Evolutionary conservation across 2,329 filamentous ascomycete genomes (phyloP).

Genomic region (Cordyceps cicadae): DNA sequence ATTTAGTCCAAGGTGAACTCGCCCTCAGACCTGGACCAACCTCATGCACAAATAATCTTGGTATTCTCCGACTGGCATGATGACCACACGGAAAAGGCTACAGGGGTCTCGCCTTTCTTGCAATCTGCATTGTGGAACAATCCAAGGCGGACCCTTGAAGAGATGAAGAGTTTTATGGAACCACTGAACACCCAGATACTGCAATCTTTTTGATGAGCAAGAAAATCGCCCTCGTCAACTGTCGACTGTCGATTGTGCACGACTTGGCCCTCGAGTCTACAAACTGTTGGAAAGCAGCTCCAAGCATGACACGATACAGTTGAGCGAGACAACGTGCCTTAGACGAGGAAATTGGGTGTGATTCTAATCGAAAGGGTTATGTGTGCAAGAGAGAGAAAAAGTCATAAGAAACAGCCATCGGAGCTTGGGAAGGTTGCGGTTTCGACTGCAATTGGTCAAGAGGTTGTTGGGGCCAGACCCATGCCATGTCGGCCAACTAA

Average conservation of each 20-base stretch:
- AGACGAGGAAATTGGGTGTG: too few relatives aligned
- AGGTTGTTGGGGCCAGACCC: neutral
- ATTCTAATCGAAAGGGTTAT: too few relatives aligned
- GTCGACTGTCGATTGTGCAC: neutral
- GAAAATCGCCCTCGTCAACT: too few relatives aligned
- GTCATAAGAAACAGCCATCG: too few relatives aligned
- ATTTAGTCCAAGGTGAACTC: neutral
- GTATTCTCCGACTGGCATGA: neutral
- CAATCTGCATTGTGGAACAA: neutral
- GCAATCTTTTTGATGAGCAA: neutral
- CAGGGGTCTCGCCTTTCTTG: neutral
- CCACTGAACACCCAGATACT: neutral
- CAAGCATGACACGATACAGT: too few relatives aligned
- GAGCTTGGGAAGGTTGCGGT: neutral
- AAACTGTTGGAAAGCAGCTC: too few relatives aligned
- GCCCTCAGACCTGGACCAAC: neutral
- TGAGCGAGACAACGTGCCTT: too few relatives aligned
- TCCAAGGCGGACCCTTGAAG: neutral
- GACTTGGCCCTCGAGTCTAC: too few relatives aligned
- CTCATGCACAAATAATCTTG: neutral
- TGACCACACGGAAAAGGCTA: neutral
- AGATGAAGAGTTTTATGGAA: neutral
- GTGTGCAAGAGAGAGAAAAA: too few relatives aligned
- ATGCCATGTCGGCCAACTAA: neutral
- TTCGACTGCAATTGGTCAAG: neutral